Percentiles rank a stretch among this genome's conserved stretches.
phyloP scores from a whole-genome alignment of 305 asterid genomes.

The Andrographis paniculata region DNA sequence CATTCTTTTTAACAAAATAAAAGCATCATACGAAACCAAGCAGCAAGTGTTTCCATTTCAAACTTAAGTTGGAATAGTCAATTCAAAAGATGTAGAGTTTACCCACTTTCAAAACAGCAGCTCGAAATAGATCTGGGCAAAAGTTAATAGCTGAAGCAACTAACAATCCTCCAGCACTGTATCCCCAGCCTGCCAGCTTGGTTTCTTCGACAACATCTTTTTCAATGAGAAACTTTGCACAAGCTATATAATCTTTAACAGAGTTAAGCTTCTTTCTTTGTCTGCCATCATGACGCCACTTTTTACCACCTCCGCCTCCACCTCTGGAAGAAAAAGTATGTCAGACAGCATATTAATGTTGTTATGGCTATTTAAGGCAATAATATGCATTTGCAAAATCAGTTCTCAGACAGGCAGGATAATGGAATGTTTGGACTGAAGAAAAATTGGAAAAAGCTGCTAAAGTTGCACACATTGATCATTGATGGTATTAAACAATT shows the following conservation, averaged over 20 bases:
- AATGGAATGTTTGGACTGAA: background rate
- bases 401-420: background rate
- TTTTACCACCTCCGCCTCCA: conserved; percentile 83
- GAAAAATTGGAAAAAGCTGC: background rate
- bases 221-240: conserved; percentile 80
- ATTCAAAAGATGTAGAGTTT: conserved; percentile 4
- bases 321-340: conserved; percentile 42
- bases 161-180: conserved; percentile 91
- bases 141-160: conserved; percentile 87
- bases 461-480: no score
- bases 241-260: conserved; percentile 59
- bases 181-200: conserved; percentile 96
- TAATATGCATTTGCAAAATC: no score
- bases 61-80: conserved; percentile 13
- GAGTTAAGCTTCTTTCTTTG: conserved; percentile 59
- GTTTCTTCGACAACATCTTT: conserved; percentile 56
- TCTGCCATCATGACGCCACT: conserved; percentile 83
- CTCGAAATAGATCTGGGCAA: conserved; percentile 74
- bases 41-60: conserved; percentile 12
- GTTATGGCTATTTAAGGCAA: background rate
- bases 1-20: conserved; percentile 5
- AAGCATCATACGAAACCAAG: background rate
- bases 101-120: conserved; percentile 77
- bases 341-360: background rate
- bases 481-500: background rate